Percentiles rank a stretch among this genome's conserved stretches.
Evolutionary conservation across 257 asterid genomes (phyloP).

Genomic region (Dorcoceras hygrometricum): DNA sequence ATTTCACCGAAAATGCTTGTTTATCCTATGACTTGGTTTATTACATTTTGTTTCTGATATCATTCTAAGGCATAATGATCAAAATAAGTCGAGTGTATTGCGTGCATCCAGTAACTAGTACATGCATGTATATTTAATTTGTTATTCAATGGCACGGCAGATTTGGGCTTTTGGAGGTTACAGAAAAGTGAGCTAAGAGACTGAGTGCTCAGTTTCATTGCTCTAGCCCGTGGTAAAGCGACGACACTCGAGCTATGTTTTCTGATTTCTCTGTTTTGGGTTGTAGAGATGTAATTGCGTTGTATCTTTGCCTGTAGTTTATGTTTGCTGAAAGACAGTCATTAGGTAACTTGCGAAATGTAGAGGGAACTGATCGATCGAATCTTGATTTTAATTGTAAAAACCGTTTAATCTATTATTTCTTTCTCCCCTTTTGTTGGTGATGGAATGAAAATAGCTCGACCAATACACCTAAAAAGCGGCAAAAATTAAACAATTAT

Average conservation of each 20-base stretch:
- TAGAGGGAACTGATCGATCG: background rate
- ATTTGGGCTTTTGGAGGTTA: constrained; percentile 99
- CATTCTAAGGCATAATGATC: background rate
- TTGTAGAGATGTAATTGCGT: constrained; percentile 25
- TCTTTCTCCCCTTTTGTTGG: too few relatives aligned
- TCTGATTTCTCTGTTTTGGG: constrained; percentile 25
- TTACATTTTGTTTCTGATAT: background rate
- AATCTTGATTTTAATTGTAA: background rate
- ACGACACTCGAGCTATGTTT: constrained; percentile 12
- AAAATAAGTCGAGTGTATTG: background rate
- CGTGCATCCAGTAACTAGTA: background rate
- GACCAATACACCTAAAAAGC: too few relatives aligned
- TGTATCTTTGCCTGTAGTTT: constrained; percentile 12
- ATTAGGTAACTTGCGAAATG: background rate
- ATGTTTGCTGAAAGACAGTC: background rate
- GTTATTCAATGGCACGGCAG: constrained; percentile 34
- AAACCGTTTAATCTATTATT: too few relatives aligned
- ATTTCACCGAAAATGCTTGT: background rate
- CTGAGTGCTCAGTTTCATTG: constrained; percentile 22
- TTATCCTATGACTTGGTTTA: background rate
- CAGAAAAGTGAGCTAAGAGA: constrained; percentile 64
- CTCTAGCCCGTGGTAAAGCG: constrained; percentile 16
- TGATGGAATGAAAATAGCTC: background rate
- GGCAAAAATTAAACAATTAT: too few relatives aligned
- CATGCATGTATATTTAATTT: too few relatives aligned